Evolutionary conservation across 345 rosid species (phyloP).

Genomic region (Rhodamnia rubescens): DNA sequence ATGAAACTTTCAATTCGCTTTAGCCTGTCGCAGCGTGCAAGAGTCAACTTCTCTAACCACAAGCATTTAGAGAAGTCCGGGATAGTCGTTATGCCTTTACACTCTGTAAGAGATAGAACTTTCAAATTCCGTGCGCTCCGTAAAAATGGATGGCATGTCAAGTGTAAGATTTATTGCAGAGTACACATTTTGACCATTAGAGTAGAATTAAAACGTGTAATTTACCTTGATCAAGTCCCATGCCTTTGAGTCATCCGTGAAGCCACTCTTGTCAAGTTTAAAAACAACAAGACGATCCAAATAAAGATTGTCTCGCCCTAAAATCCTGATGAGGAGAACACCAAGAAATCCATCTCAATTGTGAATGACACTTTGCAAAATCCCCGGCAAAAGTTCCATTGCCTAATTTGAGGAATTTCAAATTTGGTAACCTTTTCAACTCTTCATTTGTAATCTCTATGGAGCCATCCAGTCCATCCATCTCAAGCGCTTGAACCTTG

Average conservation of each 20-base stretch:
- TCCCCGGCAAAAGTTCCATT: neutral
- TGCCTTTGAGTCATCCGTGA: neutral
- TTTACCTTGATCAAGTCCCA: neutral
- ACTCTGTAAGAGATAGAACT: neutral
- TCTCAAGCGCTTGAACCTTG: too few relatives aligned
- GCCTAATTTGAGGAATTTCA: too few relatives aligned
- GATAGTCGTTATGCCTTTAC: neutral
- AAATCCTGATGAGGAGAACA: neutral
- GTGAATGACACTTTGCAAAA: neutral
- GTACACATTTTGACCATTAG: too few relatives aligned
- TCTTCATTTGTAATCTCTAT: too few relatives aligned
- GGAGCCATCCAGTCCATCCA: too few relatives aligned
- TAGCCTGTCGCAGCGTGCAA: neutral
- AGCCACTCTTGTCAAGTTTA: neutral
- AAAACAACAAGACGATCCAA: neutral
- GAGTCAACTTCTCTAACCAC: neutral
- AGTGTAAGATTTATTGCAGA: too few relatives aligned
- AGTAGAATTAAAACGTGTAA: too few relatives aligned
- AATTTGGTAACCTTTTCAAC: too few relatives aligned
- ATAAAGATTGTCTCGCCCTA: neutral
- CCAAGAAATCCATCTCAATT: neutral
- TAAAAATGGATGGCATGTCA: neutral
- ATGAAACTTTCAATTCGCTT: neutral
- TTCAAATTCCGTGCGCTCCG: neutral
- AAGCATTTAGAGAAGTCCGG: neutral